These are phyloP conservation scores for Trichophaea hybrida DNA, from an alignment of 2,329 filamentous ascomycete species.

Conservation along the genomic window DNA sequence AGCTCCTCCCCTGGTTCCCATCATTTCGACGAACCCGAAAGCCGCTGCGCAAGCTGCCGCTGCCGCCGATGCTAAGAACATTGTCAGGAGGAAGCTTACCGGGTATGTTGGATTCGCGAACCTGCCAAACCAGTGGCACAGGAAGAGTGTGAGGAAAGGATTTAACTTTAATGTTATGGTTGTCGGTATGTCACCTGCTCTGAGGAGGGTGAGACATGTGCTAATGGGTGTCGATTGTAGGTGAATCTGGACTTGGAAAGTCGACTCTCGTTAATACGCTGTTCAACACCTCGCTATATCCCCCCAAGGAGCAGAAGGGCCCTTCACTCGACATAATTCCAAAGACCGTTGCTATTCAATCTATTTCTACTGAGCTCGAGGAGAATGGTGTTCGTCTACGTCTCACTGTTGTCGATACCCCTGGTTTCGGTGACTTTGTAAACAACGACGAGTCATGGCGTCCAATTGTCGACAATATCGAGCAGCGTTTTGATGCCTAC, in stretches of 20 bases:
- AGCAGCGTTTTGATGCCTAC: conserved; percentile 96
- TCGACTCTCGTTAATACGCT: conserved; percentile 97
- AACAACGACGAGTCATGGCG: conserved; percentile 99
- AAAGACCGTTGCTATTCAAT: conserved; percentile 92
- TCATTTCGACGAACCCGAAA: conserved; percentile 21
- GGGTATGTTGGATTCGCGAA: conserved; percentile 99
- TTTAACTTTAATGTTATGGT: conserved; percentile 99
- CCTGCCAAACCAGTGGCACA: conserved; percentile 98
- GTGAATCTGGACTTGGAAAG: conserved; percentile 98
- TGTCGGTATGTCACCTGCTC: conserved; percentile 60
- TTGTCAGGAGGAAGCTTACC: conserved; percentile 93
- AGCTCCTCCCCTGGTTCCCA: conserved; percentile 17
- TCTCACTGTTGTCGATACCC: conserved; percentile 92
- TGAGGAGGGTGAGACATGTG: not conserved
- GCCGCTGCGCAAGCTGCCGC: conserved; percentile 29
- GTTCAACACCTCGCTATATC: conserved; percentile 98
- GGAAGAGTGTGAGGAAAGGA: conserved; percentile 98
- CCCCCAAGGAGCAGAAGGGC: conserved; percentile 94
- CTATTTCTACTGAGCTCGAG: conserved; percentile 91
- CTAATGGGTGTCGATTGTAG: conserved; percentile 36
- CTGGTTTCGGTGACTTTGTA: conserved; percentile 96
- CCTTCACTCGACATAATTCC: conserved; percentile 95
- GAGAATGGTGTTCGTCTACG: conserved; percentile 95
- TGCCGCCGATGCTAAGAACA: conserved; percentile 68
- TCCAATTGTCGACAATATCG: conserved; percentile 98